phyloP scores from a whole-genome alignment of 2,329 filamentous ascomycete genomes.

The Sarocladium oryzae region DNA sequence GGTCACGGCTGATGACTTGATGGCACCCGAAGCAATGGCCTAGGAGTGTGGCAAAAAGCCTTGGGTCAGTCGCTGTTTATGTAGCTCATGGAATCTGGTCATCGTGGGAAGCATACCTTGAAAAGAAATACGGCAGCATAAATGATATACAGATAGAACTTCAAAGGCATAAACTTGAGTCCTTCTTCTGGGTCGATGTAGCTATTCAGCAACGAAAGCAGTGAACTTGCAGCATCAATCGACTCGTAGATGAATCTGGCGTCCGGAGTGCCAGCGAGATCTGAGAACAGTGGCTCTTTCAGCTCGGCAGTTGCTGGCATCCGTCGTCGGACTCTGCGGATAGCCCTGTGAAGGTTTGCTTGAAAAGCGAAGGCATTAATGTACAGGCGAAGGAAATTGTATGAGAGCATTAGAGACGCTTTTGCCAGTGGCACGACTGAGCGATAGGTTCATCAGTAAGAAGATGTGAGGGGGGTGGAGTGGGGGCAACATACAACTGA shows the following conservation, averaged over 20 bases:
- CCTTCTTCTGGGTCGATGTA: slow-evolving; percentile 52
- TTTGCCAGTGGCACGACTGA: slow-evolving; percentile 58
- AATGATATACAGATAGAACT: slow-evolving; percentile 56
- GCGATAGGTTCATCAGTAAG: neutral
- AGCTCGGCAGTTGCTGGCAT: slow-evolving; percentile 25
- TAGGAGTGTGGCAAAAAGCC: slow-evolving; percentile 17
- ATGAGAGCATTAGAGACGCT: slow-evolving; percentile 60
- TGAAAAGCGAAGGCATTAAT: slow-evolving; percentile 73
- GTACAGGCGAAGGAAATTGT: slow-evolving; percentile 67
- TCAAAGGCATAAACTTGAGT: slow-evolving; percentile 57
- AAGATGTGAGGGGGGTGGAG: neutral
- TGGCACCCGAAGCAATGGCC: slow-evolving; percentile 53
- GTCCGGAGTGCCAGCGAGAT: slow-evolving; percentile 54
- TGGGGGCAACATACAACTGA: slow-evolving; percentile 44
- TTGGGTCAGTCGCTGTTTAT: too few species aligned
- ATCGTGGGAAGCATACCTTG: slow-evolving; percentile 46
- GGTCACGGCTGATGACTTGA: slow-evolving; percentile 47
- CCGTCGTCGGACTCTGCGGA: slow-evolving; percentile 25
- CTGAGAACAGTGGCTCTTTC: slow-evolving; percentile 38
- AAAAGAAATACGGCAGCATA: slow-evolving; percentile 61
- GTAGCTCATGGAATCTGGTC: too few species aligned
- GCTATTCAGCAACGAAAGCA: slow-evolving; percentile 53
- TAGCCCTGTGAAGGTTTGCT: slow-evolving; percentile 51
- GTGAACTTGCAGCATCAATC: slow-evolving; percentile 56
- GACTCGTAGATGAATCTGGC: slow-evolving; percentile 62